Evolutionary conservation across 2,329 filamentous ascomycete genomes (phyloP), one percentile per base, ranked within the genome.

Genomic region (Apiospora malaysiana): DNA sequence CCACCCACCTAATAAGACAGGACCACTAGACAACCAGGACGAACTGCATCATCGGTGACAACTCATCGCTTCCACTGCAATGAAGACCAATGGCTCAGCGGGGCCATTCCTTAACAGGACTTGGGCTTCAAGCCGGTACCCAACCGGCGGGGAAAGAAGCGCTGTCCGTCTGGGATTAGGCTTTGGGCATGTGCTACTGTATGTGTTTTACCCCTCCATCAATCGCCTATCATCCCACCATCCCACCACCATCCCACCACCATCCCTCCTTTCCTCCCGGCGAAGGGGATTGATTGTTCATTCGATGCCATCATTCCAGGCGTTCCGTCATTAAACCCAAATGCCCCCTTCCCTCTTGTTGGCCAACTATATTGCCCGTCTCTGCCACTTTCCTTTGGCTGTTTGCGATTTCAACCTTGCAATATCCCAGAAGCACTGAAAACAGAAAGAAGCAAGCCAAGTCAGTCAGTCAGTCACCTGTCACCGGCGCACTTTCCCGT

Each of bases 271-370:
- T 63, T 63, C 56, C 56, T 37, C 25, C 27, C 27, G 5, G 43
- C 9, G 9, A 18, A 12, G 21, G 32, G 32, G 32, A 37, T 59
- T 32, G 32, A 37, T 59, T 32, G 51, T 59, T 59, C 51, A 37
- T 59, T 59, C 32, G 56, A 63, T 37, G 32, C 18, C 18, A 23
- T 63, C 56, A 63, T 63, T 63, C 56, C 56, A 63, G 56, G 56
- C 56, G 56, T 63, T 23, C 56, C 56, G 56, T 63, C 56, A 63
- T 63, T 40, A 63, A 63, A 63, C 56, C 56, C 32, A 63, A 63
- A 40, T 59, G 21, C 27, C 56, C 56, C 56, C 56, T 63, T 63
- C 56, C 56, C 32, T 63, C 56, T n/a, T 14, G 56, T 63, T 63
- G 40, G 56, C 56, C n/a, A n/a, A 18, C 32, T n/a, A 40, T 40